Percentiles rank a stretch among this genome's conserved stretches.
These are phyloP conservation scores for Mucor circinelloides DNA, from an alignment of 371 early-diverging fungal genomes.

Conservation along the genomic window DNA sequence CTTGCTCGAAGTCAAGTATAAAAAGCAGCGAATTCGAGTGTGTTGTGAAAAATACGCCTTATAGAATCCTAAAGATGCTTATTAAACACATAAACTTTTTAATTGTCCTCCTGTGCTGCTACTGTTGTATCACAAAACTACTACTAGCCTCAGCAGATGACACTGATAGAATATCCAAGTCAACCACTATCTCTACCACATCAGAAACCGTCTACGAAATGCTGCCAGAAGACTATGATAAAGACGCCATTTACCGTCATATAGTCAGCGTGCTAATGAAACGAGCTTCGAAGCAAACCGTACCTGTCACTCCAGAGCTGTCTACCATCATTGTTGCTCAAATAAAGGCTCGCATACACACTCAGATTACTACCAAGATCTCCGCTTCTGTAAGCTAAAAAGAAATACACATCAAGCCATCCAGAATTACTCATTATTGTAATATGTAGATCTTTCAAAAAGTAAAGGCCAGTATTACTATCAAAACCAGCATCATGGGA, in stretches of 20 bases:
- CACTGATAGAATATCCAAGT: neutral
- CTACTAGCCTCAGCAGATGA: neutral
- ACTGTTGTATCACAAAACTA: neutral
- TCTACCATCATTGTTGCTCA: slow-evolving; percentile 14
- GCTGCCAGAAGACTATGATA: neutral
- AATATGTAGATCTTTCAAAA: slow-evolving; percentile 10
- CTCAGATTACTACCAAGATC: slow-evolving; percentile 12
- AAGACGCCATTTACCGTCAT: neutral
- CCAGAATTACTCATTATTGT: neutral
- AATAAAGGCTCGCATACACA: slow-evolving; percentile 15
- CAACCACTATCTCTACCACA: neutral
- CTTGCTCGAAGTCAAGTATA: neutral
- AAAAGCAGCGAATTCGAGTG: neutral
- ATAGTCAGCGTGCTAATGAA: neutral
- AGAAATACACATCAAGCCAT: neutral
- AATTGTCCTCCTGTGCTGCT: neutral
- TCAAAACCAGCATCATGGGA: slow-evolving; percentile 23
- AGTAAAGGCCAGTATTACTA: slow-evolving; percentile 3
- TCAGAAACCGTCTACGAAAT: neutral
- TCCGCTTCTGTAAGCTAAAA: slow-evolving; percentile 23
- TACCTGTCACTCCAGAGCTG: slow-evolving; percentile 1
- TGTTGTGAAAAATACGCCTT: neutral
- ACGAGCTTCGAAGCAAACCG: neutral
- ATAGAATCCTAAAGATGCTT: neutral
- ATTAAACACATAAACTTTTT: neutral